phyloP scores from a whole-genome alignment of 2,329 filamentous ascomycete species.

The Sporothrix inflata region DNA sequence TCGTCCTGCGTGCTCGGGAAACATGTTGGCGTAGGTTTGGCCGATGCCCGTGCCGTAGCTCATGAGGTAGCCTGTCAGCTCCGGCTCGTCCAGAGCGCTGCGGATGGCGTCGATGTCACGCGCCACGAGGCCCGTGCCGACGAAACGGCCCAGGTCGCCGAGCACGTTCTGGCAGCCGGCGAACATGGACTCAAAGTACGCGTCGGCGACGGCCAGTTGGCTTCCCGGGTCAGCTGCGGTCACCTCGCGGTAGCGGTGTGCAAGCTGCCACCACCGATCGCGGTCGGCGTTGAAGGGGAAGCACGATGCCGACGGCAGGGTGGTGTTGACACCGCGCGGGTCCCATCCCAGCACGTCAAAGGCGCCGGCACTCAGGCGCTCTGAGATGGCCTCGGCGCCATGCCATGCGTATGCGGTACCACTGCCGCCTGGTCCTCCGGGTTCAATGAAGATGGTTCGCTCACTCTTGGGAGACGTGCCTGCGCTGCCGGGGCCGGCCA shows the following conservation, averaged over 20 bases:
- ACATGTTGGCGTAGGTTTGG: constrained; percentile 56
- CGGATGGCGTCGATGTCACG: constrained; percentile 55
- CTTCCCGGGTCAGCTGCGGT: constrained; percentile 38
- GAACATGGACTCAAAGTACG: constrained; percentile 51
- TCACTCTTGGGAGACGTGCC: constrained; percentile 45
- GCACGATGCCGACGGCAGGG: constrained; percentile 51
- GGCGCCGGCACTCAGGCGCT: constrained; percentile 47
- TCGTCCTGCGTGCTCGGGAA: constrained; percentile 52
- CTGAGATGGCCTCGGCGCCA: constrained; percentile 43
- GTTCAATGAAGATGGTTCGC: constrained; percentile 54
- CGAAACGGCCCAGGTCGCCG: constrained; percentile 52
- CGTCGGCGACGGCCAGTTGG: constrained; percentile 50
- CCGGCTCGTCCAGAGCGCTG: constrained; percentile 49
- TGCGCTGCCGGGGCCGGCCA: constrained; percentile 44
- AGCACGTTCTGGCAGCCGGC: constrained; percentile 48
- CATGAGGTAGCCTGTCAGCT: constrained; percentile 54
- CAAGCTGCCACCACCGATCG: constrained; percentile 51
- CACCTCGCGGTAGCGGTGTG: constrained; percentile 46
- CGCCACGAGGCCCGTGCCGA: constrained; percentile 52
- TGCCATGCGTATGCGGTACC: constrained; percentile 49
- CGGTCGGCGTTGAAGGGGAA: constrained; percentile 51
- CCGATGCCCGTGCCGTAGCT: constrained; percentile 58
- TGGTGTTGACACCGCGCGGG: constrained; percentile 56
- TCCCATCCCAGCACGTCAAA: constrained; percentile 59
- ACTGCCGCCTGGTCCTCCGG: constrained; percentile 54